These are phyloP conservation scores for Suhomyces atakaporum DNA, from an alignment of 1,139 yeast genomes.

Conservation along the genomic window DNA sequence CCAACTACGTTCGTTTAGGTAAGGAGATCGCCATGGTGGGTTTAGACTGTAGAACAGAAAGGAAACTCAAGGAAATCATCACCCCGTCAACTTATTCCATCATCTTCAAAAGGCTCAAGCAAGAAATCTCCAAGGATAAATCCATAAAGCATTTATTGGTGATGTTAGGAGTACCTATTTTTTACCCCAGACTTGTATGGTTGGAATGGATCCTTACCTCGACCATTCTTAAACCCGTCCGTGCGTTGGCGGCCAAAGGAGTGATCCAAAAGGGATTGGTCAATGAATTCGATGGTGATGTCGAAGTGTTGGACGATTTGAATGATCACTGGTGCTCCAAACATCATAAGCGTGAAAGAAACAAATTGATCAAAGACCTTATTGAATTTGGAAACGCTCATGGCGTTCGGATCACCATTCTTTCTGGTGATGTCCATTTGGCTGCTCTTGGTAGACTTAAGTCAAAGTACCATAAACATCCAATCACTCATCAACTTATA, in stretches of 20 bases:
- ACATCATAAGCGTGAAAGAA: slow-evolving; percentile 79
- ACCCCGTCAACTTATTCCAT: slow-evolving; percentile 54
- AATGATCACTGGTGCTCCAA: slow-evolving; percentile 96
- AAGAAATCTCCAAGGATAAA: slow-evolving; percentile 54
- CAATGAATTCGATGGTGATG: slow-evolving; percentile 88
- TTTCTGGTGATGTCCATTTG: slow-evolving; percentile 92
- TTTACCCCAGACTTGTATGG: slow-evolving; percentile 93
- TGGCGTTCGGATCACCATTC: slow-evolving; percentile 75
- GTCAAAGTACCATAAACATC: slow-evolving; percentile 55
- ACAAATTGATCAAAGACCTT: slow-evolving; percentile 55
- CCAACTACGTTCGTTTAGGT: slow-evolving; percentile 74
- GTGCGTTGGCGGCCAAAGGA: slow-evolving; percentile 69
- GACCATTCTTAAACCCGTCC: slow-evolving; percentile 61
- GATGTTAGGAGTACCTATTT: slow-evolving; percentile 90
- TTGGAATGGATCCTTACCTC: slow-evolving; percentile 73
- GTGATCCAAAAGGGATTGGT: slow-evolving; percentile 68
- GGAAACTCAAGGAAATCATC: slow-evolving; percentile 64
- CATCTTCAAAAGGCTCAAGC: slow-evolving; percentile 59
- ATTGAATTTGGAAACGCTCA: slow-evolving; percentile 62
- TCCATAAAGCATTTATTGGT: slow-evolving; percentile 74
- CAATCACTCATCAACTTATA: slow-evolving; percentile 30
- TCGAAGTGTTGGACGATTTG: slow-evolving; percentile 87
- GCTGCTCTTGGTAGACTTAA: slow-evolving; percentile 80
- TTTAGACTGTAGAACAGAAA: slow-evolving; percentile 89
- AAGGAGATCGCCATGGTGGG: slow-evolving; percentile 71